Conservation (phyloP, 2,329 filamentous ascomycete genomes). For the Penicillium nordicum region DNA sequence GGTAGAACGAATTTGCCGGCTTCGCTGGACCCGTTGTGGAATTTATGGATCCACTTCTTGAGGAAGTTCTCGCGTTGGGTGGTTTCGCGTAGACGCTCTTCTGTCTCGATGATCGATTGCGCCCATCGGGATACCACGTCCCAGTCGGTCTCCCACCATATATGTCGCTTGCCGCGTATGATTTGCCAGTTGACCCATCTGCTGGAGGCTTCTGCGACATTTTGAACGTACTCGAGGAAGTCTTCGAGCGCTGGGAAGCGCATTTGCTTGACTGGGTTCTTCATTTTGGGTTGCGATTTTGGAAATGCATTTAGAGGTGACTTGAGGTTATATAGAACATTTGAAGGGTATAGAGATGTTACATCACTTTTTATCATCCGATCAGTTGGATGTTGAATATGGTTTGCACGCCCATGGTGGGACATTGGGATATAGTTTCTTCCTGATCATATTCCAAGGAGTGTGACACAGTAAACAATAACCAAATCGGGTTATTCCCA, state of each 20-base stretch:
- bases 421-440: neutral
- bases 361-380: constrained; percentile 12
- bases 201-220: neutral
- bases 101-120: constrained; percentile 7
- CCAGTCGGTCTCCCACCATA: constrained; percentile 6
- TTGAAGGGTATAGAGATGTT: neutral
- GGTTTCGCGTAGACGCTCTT: neutral
- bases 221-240: neutral
- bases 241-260: neutral
- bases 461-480: neutral
- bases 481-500: neutral
- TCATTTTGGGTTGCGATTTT: neutral
- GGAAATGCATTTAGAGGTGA: too few species aligned
- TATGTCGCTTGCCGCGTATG: neutral
- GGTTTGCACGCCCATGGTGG: neutral
- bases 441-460: neutral
- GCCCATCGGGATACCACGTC: constrained; percentile 1
- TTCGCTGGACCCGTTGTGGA: neutral
- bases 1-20: neutral
- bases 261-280: neutral
- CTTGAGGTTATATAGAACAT: too few species aligned
- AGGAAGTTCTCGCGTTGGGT: constrained; percentile 2
- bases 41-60: constrained; percentile 1
- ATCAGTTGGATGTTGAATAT: neutral
- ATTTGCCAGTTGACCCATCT: constrained; percentile 4